A percentile compares a stretch with the other conserved stretches of the same genome.
Conservation (phyloP, 371 early-diverging fungal species). For the Mortierella sp. region DNA sequence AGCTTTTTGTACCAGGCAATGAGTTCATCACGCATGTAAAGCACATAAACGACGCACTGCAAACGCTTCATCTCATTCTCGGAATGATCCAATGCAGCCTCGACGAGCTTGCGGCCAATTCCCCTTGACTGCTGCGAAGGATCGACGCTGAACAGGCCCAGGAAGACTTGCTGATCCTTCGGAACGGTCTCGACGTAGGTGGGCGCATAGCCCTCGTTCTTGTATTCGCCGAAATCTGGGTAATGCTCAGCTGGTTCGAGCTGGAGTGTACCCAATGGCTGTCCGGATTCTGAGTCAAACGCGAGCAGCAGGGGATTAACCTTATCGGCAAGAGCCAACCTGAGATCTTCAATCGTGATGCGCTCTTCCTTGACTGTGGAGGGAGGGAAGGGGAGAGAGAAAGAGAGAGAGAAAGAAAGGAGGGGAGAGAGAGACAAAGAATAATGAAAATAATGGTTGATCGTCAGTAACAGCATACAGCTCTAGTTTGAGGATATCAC, state of each 20-base stretch:
- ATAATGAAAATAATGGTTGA: too few relatives aligned
- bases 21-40: slow-evolving; percentile 62
- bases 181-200: slow-evolving; percentile 22
- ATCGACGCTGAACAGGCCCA: slow-evolving; percentile 64
- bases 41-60: slow-evolving; percentile 60
- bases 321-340: slow-evolving; percentile 25
- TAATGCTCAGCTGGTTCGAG: slow-evolving; percentile 42
- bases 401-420: too few relatives aligned
- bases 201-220: slow-evolving; percentile 15
- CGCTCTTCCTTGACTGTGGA: slow-evolving; percentile 35
- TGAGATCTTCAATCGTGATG: slow-evolving; percentile 28
- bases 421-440: too few relatives aligned
- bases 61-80: slow-evolving; percentile 49
- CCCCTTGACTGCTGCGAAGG: slow-evolving; percentile 65
- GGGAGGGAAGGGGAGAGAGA: too few relatives aligned
- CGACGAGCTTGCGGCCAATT: slow-evolving; percentile 65
- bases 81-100: slow-evolving; percentile 57
- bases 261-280: slow-evolving; percentile 48
- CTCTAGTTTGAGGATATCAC: too few relatives aligned
- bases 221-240: slow-evolving; percentile 35
- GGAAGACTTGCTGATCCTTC: slow-evolving; percentile 34
- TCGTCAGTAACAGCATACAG: too few relatives aligned
- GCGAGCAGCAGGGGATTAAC: slow-evolving; percentile 44
- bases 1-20: slow-evolving; percentile 65
- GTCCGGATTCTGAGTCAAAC: slow-evolving; percentile 34